Base-by-base conservation (phyloP, 2,329 filamentous ascomycete genomes). In the Dothideomycetes sp. region DNA sequence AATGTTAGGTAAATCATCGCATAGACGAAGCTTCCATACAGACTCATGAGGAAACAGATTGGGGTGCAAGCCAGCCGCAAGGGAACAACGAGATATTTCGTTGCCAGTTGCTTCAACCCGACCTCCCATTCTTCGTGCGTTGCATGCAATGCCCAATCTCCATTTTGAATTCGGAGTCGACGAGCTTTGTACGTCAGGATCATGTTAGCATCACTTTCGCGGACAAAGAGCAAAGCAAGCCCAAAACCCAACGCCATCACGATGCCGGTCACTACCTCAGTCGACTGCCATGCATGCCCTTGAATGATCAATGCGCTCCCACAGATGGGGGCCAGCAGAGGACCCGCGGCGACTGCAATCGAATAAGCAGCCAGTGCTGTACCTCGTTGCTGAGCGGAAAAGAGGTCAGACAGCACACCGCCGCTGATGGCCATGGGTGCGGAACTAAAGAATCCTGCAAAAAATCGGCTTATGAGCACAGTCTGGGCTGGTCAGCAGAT, bases 381-480 rank as follows among this genome's bases (percentile, higher is more conserved):
- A 7, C 32, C 32, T 2, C 32, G 32, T 12, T 34, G 32, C 5
- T 16, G 14, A 4, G 32, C 14, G 12, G 16, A 5, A 9, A n/a
- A 34, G 32, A 34, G n/a, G 12, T 34, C 32, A 12, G 8, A n/a
- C 4, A 34, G 9, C 14, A 34, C 32, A 17, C 32, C 32, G 12
- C 32, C 32, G 3, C 8, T 18, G 32, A 16, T 34, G 4, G 14
- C 18, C 7, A 34, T 10, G 7, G 32, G 32, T 16, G 32, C 32
- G 32, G 32, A 34, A 18, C 4, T 5, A 76, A 40, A 40, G 11
- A 34, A 15, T 9, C 37, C 37, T 4, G 31, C 31, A 34, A 66
- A 66, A 4, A 67, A 50, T 2, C 62, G 60, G 2, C 52, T 49
- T 2, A 63, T 61, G 9, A 66, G 44, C 4, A 34, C 14, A 10